These are phyloP conservation scores for Calonectria pseudoreteaudii DNA, from an alignment of 2,329 filamentous ascomycete species.

Conservation along the genomic window DNA sequence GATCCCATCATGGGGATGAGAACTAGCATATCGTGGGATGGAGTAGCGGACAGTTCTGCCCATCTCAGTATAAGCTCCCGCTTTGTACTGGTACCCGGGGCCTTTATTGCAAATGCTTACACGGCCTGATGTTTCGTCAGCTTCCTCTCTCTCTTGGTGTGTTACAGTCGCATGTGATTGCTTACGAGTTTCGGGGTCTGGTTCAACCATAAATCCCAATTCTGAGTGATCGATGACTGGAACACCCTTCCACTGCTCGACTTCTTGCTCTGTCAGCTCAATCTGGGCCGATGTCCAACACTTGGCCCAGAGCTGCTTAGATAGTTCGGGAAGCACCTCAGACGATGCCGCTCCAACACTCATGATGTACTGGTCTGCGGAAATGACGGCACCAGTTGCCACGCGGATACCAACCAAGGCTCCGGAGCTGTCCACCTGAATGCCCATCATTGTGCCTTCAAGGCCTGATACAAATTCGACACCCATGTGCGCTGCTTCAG, in stretches of 20 bases:
- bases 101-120: slow-evolving; percentile 29
- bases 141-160: not conserved
- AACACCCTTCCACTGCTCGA: slow-evolving; percentile 17
- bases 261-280: slow-evolving; percentile 24
- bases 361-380: slow-evolving; percentile 23
- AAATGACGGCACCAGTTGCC: slow-evolving; percentile 14
- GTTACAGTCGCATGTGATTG: not conserved
- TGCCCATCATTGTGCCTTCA: slow-evolving; percentile 12
- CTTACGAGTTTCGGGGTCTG: slow-evolving; percentile 26
- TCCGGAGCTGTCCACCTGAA: slow-evolving; percentile 12
- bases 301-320: slow-evolving; percentile 25
- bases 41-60: slow-evolving; percentile 14
- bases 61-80: slow-evolving; percentile 1
- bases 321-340: slow-evolving; percentile 22
- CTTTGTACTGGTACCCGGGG: slow-evolving; percentile 22
- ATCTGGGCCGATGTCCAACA: slow-evolving; percentile 26
- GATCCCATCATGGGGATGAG: slow-evolving; percentile 21
- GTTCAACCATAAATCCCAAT: slow-evolving; percentile 24
- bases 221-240: slow-evolving; percentile 25
- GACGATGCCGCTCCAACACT: slow-evolving; percentile 25
- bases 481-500: slow-evolving; percentile 12
- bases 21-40: slow-evolving; percentile 22
- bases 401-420: slow-evolving; percentile 15
- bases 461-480: slow-evolving; percentile 22
- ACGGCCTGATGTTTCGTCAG: not conserved